A percentile compares a stretch with the other conserved stretches of the same genome.
Evolutionary conservation across 2,329 filamentous ascomycete species (phyloP).

Genomic region (Penicillium sp.): DNA sequence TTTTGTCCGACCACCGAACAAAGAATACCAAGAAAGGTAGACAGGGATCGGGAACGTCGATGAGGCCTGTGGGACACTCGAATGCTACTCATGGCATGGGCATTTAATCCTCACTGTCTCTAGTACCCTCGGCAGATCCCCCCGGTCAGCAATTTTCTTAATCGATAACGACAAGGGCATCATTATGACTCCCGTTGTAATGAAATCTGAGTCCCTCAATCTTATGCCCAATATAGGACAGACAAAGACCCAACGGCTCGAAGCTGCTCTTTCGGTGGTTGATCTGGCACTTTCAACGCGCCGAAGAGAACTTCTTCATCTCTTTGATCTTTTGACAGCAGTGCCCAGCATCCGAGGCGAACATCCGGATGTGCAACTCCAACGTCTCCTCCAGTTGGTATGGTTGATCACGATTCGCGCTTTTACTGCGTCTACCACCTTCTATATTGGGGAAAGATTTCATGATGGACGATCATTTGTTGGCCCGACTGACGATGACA

Average conservation of each 20-base stretch:
- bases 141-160: no score
- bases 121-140: no score
- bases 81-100: no score
- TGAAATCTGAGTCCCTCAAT: no score
- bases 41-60: no score
- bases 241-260: no score
- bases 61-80: no score
- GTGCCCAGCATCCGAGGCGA: neutral
- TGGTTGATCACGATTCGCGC: constrained; percentile 8
- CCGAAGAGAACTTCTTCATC: constrained; percentile 6
- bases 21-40: constrained; percentile 8
- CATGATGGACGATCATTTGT: constrained; percentile 9
- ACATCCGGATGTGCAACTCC: constrained; percentile 12
- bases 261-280: no score
- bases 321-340: constrained; percentile 7
- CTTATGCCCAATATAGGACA: no score
- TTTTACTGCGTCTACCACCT: constrained; percentile 9
- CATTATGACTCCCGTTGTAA: no score
- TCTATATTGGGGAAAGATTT: constrained; percentile 14
- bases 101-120: no score
- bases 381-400: constrained; percentile 14
- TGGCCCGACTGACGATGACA: constrained; percentile 1
- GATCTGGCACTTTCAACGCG: neutral
- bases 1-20: constrained; percentile 13
- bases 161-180: no score